Evolutionary conservation across 371 early-diverging fungal species (phyloP).

Genomic region (Syncephalis fuscata): DNA sequence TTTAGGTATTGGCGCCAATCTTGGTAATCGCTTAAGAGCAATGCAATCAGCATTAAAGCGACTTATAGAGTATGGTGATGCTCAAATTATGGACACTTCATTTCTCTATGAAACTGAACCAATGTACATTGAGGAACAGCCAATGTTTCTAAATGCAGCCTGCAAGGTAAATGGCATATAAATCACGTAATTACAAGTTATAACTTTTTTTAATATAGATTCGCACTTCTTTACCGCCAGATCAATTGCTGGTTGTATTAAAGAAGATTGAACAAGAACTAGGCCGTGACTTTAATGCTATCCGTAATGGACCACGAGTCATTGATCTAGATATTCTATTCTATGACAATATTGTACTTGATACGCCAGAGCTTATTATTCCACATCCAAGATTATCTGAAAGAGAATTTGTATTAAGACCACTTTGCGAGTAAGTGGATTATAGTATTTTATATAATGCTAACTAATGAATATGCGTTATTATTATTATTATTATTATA

Average conservation of each 20-base stretch:
- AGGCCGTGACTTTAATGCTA: slow-evolving; percentile 42
- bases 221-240: slow-evolving; percentile 56
- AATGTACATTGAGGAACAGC: slow-evolving; percentile 91
- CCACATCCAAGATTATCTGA: slow-evolving; percentile 83
- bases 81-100: slow-evolving; percentile 74
- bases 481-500: background rate
- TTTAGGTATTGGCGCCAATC: slow-evolving; percentile 85
- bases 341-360: slow-evolving; percentile 62
- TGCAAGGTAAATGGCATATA: slow-evolving; percentile 38
- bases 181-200: background rate
- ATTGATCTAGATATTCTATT: slow-evolving; percentile 92
- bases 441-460: background rate
- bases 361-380: slow-evolving; percentile 53
- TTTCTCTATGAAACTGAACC: slow-evolving; percentile 92
- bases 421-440: slow-evolving; percentile 52
- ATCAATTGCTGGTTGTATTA: slow-evolving; percentile 50
- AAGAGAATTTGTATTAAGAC: slow-evolving; percentile 87
- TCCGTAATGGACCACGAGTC: slow-evolving; percentile 80
- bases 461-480: background rate
- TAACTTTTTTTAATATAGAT: slow-evolving; percentile 17
- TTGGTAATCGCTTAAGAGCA: slow-evolving; percentile 68
- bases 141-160: slow-evolving; percentile 77
- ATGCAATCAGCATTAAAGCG: slow-evolving; percentile 53
- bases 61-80: slow-evolving; percentile 27
- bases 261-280: slow-evolving; percentile 68